Conservation (phyloP, 2,329 filamentous ascomycete genomes). For the Fusarium euwallaceae region DNA sequence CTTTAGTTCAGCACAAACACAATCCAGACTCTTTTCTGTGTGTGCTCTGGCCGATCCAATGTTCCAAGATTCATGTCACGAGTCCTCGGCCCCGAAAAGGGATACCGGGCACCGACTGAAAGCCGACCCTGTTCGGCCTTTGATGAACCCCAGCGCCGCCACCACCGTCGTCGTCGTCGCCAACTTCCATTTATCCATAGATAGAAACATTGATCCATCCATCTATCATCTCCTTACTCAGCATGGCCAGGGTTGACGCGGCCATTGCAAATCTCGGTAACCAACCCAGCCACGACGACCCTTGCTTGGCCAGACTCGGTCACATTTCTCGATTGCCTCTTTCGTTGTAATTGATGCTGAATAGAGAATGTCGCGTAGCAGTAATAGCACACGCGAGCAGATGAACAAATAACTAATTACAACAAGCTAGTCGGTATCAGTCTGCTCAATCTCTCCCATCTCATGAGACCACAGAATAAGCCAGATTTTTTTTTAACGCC, state of each 20-base stretch:
- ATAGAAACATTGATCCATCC: slow-evolving; percentile 35
- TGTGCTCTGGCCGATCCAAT: neutral
- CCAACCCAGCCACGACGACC: slow-evolving; percentile 25
- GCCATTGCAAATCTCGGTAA: slow-evolving; percentile 43
- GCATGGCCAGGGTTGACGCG: slow-evolving; percentile 13
- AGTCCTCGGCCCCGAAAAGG: slow-evolving; percentile 12
- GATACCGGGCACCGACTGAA: slow-evolving; percentile 21
- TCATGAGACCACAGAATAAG: neutral
- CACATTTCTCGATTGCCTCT: slow-evolving; percentile 14
- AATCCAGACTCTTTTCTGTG: neutral
- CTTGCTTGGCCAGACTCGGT: slow-evolving; percentile 9
- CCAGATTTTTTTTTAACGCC: slow-evolving; percentile 3
- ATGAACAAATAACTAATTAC: neutral
- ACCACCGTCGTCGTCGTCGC: slow-evolving; percentile 23
- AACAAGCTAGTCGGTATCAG: neutral
- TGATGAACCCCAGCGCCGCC: slow-evolving; percentile 28
- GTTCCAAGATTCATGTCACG: neutral
- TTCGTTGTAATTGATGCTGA: neutral
- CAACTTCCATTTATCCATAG: slow-evolving; percentile 23
- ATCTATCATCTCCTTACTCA: neutral
- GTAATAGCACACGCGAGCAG: neutral
- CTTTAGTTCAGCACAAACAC: neutral
- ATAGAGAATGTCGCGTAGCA: neutral
- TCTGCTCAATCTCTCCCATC: neutral
- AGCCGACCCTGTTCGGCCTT: slow-evolving; percentile 2